Percentiles rank a stretch among this genome's conserved stretches.
Conservation (phyloP, 495 filamentous ascomycete genomes). For the Cladorrhinum samala region DNA sequence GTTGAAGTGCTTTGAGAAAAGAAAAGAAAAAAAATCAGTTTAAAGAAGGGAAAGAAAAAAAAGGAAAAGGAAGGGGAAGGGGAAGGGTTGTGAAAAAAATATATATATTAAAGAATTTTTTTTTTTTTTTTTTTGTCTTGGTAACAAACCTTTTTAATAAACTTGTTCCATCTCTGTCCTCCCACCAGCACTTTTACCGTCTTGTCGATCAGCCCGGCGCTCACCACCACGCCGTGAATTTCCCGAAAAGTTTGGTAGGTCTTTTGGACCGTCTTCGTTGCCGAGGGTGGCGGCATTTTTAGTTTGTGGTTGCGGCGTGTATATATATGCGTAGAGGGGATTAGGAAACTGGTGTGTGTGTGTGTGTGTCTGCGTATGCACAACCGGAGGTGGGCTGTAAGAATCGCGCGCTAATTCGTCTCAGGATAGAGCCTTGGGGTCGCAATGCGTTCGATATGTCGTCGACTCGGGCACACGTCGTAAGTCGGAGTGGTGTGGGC, state of each 20-base stretch:
- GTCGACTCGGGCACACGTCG: no score
- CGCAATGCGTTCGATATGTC: no score
- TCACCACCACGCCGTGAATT: conserved; percentile 56
- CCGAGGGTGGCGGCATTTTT: conserved; percentile 27
- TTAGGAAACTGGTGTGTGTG: no score
- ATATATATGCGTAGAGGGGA: no score
- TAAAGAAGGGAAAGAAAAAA: conserved; percentile 3
- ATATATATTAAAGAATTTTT: no score
- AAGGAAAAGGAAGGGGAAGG: not conserved
- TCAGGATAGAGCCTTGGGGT: no score
- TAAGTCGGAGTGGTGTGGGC: no score
- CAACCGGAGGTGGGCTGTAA: no score
- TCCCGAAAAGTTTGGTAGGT: conserved; percentile 27
- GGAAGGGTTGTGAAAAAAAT: no score
- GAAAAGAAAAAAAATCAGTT: not conserved
- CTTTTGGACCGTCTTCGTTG: conserved; percentile 20
- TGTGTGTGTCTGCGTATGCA: not conserved
- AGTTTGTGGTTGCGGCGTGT: not conserved
- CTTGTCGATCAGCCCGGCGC: conserved; percentile 62
- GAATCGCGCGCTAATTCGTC: no score
- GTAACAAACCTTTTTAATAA: conserved; percentile 10
- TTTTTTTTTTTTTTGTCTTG: not conserved
- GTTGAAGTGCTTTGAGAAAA: conserved; percentile 40
- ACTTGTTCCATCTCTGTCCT: conserved; percentile 53
- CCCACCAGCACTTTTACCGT: conserved; percentile 64